These are phyloP conservation scores for Wickerhamomyces sp. DNA, from an alignment of 1,139 yeast genomes.

Conservation along the genomic window DNA sequence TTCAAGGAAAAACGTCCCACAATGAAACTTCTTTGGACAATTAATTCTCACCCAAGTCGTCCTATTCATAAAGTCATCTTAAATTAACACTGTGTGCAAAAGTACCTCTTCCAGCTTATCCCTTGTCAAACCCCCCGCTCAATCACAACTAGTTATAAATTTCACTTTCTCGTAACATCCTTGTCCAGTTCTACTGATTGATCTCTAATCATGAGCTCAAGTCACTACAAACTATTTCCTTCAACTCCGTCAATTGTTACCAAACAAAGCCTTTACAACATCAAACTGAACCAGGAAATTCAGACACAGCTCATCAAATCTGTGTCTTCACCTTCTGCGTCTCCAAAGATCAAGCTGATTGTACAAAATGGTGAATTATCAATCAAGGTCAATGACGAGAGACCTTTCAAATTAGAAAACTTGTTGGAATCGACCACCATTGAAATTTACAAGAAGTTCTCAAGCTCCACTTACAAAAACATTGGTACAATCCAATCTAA, in stretches of 20 bases:
- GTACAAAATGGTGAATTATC: constrained; percentile 8
- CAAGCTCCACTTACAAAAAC: constrained; percentile 9
- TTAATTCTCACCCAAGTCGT: too few relatives aligned
- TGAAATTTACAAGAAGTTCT: constrained; percentile 14
- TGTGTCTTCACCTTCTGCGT: neutral
- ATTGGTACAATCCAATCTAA: constrained; percentile 10
- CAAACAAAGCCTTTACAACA: constrained; percentile 1
- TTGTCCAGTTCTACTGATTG: too few relatives aligned
- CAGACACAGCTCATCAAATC: constrained; percentile 1
- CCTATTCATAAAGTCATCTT: too few relatives aligned
- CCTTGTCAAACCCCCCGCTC: too few relatives aligned
- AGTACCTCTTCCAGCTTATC: too few relatives aligned
- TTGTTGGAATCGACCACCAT: constrained; percentile 1
- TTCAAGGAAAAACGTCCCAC: too few relatives aligned
- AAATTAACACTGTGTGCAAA: too few relatives aligned
- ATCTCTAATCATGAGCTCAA: neutral
- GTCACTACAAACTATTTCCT: neutral
- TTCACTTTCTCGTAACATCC: too few relatives aligned
- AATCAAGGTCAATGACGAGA: constrained; percentile 1
- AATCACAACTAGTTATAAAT: too few relatives aligned
- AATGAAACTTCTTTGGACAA: too few relatives aligned
- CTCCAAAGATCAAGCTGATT: constrained; percentile 4
- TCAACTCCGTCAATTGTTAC: neutral
- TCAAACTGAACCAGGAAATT: constrained; percentile 2
- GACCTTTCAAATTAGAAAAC: constrained; percentile 1